Evolutionary conservation across 1,284 basidiomycete species (phyloP).

Genomic region (Cutaneotrichosporon curvatum): DNA sequence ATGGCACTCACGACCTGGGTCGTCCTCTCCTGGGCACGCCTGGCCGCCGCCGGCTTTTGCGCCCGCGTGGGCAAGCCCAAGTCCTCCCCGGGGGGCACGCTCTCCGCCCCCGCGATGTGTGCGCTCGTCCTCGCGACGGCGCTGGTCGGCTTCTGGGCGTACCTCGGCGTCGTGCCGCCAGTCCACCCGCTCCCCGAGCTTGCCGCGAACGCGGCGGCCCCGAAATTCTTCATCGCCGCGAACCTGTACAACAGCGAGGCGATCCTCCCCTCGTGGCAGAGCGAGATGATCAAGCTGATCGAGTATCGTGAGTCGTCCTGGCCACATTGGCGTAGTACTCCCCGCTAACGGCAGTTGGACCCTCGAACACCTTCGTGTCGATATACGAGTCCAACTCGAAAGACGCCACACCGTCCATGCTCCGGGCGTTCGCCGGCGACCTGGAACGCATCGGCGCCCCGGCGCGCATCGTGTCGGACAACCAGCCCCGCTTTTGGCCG

Average conservation of each 20-base stretch:
- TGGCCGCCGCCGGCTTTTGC: slow-evolving; percentile 8
- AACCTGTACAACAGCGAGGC: slow-evolving; percentile 32
- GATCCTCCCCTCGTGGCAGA: slow-evolving; percentile 20
- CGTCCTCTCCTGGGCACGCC: slow-evolving; percentile 9
- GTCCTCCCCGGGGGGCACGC: too few relatives aligned
- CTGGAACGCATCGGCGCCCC: slow-evolving; percentile 39
- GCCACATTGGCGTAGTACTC: too few relatives aligned
- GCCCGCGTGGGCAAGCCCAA: too few relatives aligned
- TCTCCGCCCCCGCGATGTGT: too few relatives aligned
- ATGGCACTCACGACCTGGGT: slow-evolving; percentile 19
- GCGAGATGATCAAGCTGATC: slow-evolving; percentile 18
- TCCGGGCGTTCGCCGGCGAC: slow-evolving; percentile 42
- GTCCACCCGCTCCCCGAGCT: slow-evolving; percentile 10
- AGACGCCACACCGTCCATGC: slow-evolving; percentile 49
- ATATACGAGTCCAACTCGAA: slow-evolving; percentile 54
- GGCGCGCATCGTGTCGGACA: slow-evolving; percentile 43
- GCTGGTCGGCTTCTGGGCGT: slow-evolving; percentile 15
- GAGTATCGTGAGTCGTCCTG: slow-evolving; percentile 27
- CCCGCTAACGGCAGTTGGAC: slow-evolving; percentile 44
- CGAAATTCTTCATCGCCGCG: slow-evolving; percentile 29
- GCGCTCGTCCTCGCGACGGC: slow-evolving; percentile 8
- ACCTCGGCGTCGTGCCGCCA: slow-evolving; percentile 16
- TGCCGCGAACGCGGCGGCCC: background rate
- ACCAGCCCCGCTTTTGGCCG: slow-evolving; percentile 34
- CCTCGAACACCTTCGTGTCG: slow-evolving; percentile 54